phyloP scores from a whole-genome alignment of 2,329 filamentous ascomycete species.

The Ascochyta viciae-villosae region DNA sequence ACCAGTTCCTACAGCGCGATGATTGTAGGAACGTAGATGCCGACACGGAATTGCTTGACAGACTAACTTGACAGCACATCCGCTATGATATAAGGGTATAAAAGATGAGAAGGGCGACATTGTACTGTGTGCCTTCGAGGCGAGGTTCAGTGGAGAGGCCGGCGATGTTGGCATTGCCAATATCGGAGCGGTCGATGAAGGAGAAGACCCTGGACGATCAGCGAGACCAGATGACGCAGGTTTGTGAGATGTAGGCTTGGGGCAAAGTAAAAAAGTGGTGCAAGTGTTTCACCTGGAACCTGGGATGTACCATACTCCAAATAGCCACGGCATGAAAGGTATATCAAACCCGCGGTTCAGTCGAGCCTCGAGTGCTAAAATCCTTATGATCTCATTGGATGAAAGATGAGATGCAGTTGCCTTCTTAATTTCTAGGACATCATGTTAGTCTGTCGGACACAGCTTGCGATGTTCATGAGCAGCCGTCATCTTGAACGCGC shows the following conservation, averaged over 20 bases:
- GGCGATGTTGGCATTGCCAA: slow-evolving; percentile 54
- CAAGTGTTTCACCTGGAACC: background rate
- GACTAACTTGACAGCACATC: slow-evolving; percentile 53
- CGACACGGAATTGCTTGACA: slow-evolving; percentile 51
- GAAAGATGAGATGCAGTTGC: too few relatives aligned
- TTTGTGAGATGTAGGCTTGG: background rate
- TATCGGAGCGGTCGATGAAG: slow-evolving; percentile 55
- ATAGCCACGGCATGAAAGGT: slow-evolving; percentile 56
- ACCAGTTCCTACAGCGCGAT: slow-evolving; percentile 51
- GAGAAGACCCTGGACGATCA: slow-evolving; percentile 46
- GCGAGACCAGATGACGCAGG: background rate
- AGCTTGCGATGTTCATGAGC: too few relatives aligned
- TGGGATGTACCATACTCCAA: slow-evolving; percentile 48
- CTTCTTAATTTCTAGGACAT: too few relatives aligned
- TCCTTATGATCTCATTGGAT: too few relatives aligned
- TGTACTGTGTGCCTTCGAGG: slow-evolving; percentile 51
- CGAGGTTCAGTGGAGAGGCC: slow-evolving; percentile 50
- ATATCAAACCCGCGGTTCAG: slow-evolving; percentile 53
- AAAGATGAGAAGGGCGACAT: slow-evolving; percentile 54
- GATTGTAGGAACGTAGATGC: slow-evolving; percentile 50
- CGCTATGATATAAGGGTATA: slow-evolving; percentile 52
- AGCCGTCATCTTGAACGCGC: too few relatives aligned
- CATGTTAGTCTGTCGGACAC: too few relatives aligned
- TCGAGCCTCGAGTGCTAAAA: slow-evolving; percentile 33
- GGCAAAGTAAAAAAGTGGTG: too few relatives aligned